These are phyloP conservation scores for Melanomma pulvis-pyrius DNA, from an alignment of 495 filamentous ascomycete species.

Conservation along the genomic window DNA sequence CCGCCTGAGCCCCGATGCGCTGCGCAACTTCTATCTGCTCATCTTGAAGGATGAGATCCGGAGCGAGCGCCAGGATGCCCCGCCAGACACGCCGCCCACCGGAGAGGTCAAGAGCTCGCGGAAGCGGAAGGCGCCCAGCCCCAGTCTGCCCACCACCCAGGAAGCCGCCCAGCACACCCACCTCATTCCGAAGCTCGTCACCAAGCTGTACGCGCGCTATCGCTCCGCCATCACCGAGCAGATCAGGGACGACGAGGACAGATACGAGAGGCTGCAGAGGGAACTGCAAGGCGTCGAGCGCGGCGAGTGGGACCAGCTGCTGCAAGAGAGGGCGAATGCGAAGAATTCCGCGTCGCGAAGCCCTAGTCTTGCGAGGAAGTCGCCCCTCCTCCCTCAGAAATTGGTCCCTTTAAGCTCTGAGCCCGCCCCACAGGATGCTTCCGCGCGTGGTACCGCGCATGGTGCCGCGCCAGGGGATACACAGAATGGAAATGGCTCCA, in stretches of 20 bases:
- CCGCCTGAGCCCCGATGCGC: conserved; percentile 74
- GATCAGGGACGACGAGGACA: conserved; percentile 74
- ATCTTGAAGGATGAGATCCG: conserved; percentile 74
- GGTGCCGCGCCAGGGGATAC: neutral
- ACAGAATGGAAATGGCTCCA: neutral
- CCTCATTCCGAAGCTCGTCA: conserved; percentile 68
- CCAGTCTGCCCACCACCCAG: conserved; percentile 62
- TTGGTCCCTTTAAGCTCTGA: neutral
- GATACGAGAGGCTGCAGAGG: conserved; percentile 61
- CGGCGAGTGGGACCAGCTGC: conserved; percentile 54
- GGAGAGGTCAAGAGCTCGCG: conserved; percentile 51
- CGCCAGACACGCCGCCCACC: conserved; percentile 33
- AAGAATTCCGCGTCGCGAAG: conserved; percentile 29
- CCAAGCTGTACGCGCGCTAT: conserved; percentile 75
- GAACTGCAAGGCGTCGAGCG: conserved; percentile 72
- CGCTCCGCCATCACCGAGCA: conserved; percentile 64
- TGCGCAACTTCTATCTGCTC: conserved; percentile 75
- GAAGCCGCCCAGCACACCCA: conserved; percentile 66
- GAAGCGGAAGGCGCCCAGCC: conserved; percentile 73
- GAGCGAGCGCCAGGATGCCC: conserved; percentile 32
- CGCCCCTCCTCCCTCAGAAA: conserved; percentile 12
- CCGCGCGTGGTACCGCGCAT: neutral
- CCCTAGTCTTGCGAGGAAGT: conserved; percentile 27
- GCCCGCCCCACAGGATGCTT: neutral
- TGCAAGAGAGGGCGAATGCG: conserved; percentile 25